Evolutionary conservation across 495 filamentous ascomycete genomes (phyloP), one percentile per base, ranked within the genome.

Genomic region (Tuber borchii): DNA sequence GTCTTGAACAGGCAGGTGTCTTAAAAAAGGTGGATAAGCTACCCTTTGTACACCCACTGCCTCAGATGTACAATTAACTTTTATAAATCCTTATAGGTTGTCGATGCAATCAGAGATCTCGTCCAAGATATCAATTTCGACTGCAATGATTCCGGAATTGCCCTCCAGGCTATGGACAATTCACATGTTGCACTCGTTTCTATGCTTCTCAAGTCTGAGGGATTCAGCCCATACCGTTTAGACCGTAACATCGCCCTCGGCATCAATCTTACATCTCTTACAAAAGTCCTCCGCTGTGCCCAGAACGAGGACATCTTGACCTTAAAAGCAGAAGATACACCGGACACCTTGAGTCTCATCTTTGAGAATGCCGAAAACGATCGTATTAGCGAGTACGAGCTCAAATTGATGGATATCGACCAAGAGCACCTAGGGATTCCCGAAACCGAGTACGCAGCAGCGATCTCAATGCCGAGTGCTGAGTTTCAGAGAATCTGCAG

Each of bases 51-150:
- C 19, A 9, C 43, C 71, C 19, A 48, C 69, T 46, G 72, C 69
- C 7, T 71, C 61, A 7, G n/a, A 42, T 44, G 22, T 31, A 34
- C 44, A 73, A 37, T 22, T 51, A 69, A 14, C 39, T 19, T 75
- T 77, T 79, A 82, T 72, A 65, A 61, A 79, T 65, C 48, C 34
- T 77, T 65, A 69, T 81, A 97, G 95, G 93, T 97, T 78, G 94
- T 98, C 85, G 96, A 98, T 85, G 93, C 95, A 76, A 97, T 99
- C 90, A 98, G 97, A 86, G 96, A 99, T 82, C 90, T 99, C 42
- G 95, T 99, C 71, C 95, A 98, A 86, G 95, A 98, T 87, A 98
- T 96, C 90, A 99, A 99, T 87, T 99, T 99, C 86, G 95, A 99
- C 87, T 99, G 96, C 91, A 99, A 98, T 91, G 95, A 99, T 89